phyloP scores from a whole-genome alignment of 2,329 filamentous ascomycete species.

The Trichophaea hybrida region DNA sequence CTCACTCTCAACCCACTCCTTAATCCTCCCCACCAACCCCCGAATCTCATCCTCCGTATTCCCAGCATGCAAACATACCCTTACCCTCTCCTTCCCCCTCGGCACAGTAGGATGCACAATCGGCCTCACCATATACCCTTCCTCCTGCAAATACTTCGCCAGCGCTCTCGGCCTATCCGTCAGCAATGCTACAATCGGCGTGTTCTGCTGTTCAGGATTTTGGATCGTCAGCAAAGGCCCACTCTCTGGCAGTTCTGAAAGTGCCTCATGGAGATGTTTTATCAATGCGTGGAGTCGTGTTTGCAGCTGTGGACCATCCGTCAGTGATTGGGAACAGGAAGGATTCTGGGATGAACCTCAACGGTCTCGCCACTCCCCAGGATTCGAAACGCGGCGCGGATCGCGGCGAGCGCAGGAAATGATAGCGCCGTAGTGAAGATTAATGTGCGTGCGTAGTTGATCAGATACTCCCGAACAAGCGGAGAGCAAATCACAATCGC shows the following conservation, averaged over 20 bases:
- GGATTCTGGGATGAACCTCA: slow-evolving; percentile 28
- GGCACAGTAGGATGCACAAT: slow-evolving; percentile 58
- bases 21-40: slow-evolving; percentile 37
- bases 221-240: slow-evolving; percentile 29
- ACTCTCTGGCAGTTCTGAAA: slow-evolving; percentile 32
- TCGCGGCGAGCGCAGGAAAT: slow-evolving; percentile 45
- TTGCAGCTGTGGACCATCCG: slow-evolving; percentile 29
- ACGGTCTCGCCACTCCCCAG: slow-evolving; percentile 40
- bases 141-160: slow-evolving; percentile 44
- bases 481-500: slow-evolving; percentile 49
- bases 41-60: slow-evolving; percentile 47
- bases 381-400: slow-evolving; percentile 44
- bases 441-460: slow-evolving; percentile 61
- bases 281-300: slow-evolving; percentile 38
- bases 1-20: slow-evolving; percentile 34
- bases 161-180: slow-evolving; percentile 44
- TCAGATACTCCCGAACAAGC: slow-evolving; percentile 46
- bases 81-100: slow-evolving; percentile 45
- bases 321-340: slow-evolving; percentile 19
- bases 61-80: slow-evolving; percentile 53
- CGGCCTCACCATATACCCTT: slow-evolving; percentile 46
- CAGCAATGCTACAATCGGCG: slow-evolving; percentile 51
- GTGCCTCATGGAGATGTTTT: slow-evolving; percentile 33
- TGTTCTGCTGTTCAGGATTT: slow-evolving; percentile 33
- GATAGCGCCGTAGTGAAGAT: slow-evolving; percentile 62